Evolutionary conservation across 805 yeast species (phyloP), one percentile per base, ranked within the genome.

Genomic region (Yamadazyma endophytica): DNA sequence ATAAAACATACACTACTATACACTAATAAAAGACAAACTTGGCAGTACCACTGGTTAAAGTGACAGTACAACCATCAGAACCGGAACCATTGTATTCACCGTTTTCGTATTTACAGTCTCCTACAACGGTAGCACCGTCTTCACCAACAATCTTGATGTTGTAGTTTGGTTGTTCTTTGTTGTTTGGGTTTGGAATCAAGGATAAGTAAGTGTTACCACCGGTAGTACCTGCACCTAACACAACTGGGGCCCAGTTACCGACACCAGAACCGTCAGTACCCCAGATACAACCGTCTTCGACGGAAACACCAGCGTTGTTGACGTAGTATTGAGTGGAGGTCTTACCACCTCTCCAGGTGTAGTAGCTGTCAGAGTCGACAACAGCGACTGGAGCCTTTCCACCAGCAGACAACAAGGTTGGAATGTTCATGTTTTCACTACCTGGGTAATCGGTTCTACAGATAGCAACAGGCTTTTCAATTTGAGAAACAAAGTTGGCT

Each of bases 371-470:
- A 56, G 78, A 75, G 61, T 87, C 73, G 42, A 89, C 96, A 46
- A 82, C 94, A 32, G 96, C 72, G 47, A 88, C 67, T 36, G 82
- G 81, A 52, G 71, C 60, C 22, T 73, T 47, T 22, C 67, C 50
- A 49, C 95, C 96, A 37, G 82, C 83, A 20, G 57, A 59, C 32
- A 89, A 82, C 42, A 76, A 68, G 39, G 97, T 89, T 59, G 98
- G 97, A 41, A 90, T 74, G 46, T 81, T 94, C 97, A 90, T 92
- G 76, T 88, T 88, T 72, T 90, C 98, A 44, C 96, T 82, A 69
- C 98, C 98, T 55, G 98, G 98, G 77, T 90, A 90, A 62, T 90
- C 98, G 41, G 98, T 90, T 73, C 97, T 84, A 75, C 98, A 92
- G 52, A 92, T 66, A 38, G 97, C 90, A 49, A 90, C 88, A 32